A percentile compares a stretch with the other conserved stretches of the same genome.
Evolutionary conservation across 345 rosid species (phyloP).

Genomic region (Eucalyptus melliodora): DNA sequence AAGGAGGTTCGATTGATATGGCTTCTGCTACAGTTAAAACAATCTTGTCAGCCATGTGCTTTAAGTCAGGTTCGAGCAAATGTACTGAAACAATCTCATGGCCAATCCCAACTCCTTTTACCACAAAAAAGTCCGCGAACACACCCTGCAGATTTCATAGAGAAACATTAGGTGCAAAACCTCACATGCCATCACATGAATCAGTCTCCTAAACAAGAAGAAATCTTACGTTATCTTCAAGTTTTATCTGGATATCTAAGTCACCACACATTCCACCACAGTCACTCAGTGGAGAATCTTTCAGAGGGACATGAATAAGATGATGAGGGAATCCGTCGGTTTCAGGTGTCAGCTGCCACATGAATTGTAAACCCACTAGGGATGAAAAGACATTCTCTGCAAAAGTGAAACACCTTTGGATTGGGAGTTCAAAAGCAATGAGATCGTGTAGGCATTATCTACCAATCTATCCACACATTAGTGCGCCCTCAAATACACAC

Average conservation of each 20-base stretch:
- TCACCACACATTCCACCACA: slow-evolving; percentile 89
- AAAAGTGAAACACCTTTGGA: background rate
- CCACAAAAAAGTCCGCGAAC: slow-evolving; percentile 77
- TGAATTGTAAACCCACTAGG: slow-evolving; percentile 81
- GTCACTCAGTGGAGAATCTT: slow-evolving; percentile 90
- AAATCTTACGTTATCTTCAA: slow-evolving; percentile 68
- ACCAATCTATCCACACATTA: background rate
- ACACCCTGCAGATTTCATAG: slow-evolving; percentile 53
- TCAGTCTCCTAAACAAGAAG: background rate
- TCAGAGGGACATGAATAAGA: slow-evolving; percentile 84
- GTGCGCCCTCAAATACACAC: background rate
- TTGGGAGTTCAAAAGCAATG: background rate
- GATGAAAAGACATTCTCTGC: slow-evolving; percentile 91
- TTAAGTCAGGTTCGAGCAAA: slow-evolving; percentile 56
- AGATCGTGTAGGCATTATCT: background rate
- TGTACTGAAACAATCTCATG: slow-evolving; percentile 81
- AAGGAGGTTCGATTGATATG: slow-evolving; percentile 82
- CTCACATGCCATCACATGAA: background rate
- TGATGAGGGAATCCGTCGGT: slow-evolving; percentile 47
- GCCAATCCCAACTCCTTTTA: slow-evolving; percentile 74
- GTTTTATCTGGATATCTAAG: slow-evolving; percentile 64
- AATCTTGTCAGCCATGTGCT: slow-evolving; percentile 57
- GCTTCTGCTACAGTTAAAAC: slow-evolving; percentile 95
- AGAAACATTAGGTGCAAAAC: background rate
- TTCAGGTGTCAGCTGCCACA: slow-evolving; percentile 72